Evolutionary conservation across 352 stramenopile genomes (phyloP), one percentile per base, ranked within the genome.

Genomic region (Globisporangium parvum): DNA sequence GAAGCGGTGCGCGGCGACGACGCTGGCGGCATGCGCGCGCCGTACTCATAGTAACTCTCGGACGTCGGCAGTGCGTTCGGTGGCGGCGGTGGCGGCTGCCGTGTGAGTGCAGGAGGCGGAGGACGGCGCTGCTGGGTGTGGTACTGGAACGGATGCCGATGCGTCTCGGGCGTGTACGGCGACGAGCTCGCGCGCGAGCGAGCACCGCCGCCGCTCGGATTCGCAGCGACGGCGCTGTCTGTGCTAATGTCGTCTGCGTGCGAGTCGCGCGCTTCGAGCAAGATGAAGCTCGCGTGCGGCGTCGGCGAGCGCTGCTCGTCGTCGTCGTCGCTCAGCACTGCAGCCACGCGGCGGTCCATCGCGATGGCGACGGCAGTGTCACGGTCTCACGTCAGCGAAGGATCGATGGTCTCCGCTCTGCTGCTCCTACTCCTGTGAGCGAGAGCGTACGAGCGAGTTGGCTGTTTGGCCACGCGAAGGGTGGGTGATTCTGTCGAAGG

Each of bases 241-340:
- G 15, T 31, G 53, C 24, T 33, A 14, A 15, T 18, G 46, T 55
- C 47, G 51, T 59, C 40, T 2, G 35, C 28, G 42, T 51, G 47
- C 39, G 70, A 77, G 40, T 69, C 55, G 52, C 69, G 65, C 45
- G 70, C 76, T 49, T 89, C 78, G 11, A 89, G 61, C 20, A 89
- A 65, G 50, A 71, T 71, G 63, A 89, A 89, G 60, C 79, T 87
- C 54, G 79, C 67, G 57, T 59, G 62, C n/a, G 74, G 76, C 53
- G 74, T 84, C 21, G 62, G 37, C 28, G 62, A 37, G 23, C 58
- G 64, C 47, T 60, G 53, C 35, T 47, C 61, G 28, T 28, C 47
- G 47, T 41, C 23, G 23, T 63, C 46, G 12, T 57, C 59, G 15
- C n/a, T 23, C 53, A 47, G 28, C 35, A 54, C 51, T 20, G 48